These are phyloP conservation scores for Fusarium setosum DNA, from an alignment of 2,329 filamentous ascomycete species.

Conservation along the genomic window DNA sequence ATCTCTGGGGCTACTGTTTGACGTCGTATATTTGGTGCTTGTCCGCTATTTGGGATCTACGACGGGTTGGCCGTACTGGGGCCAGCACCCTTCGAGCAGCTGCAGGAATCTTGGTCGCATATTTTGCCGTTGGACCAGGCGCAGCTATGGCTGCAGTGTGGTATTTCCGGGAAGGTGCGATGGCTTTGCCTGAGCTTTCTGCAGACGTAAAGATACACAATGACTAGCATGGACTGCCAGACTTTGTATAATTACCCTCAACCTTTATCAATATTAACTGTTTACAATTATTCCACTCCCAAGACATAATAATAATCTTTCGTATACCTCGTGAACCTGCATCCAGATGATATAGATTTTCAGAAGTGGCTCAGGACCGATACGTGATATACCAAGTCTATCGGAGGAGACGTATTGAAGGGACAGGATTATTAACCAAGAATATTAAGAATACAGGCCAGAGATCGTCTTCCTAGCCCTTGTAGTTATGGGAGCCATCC, in stretches of 20 bases:
- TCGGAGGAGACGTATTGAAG: too few species aligned
- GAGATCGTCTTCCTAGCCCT: not conserved
- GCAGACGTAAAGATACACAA: not conserved
- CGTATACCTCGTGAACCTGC: too few species aligned
- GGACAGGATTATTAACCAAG: too few species aligned
- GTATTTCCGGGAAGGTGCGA: slow-evolving; percentile 18
- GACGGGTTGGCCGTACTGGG: slow-evolving; percentile 10
- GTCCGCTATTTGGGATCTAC: slow-evolving; percentile 17
- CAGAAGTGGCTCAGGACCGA: too few species aligned
- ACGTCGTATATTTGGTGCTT: slow-evolving; percentile 16
- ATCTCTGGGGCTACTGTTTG: slow-evolving; percentile 14
- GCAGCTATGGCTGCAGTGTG: slow-evolving; percentile 20
- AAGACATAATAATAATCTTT: too few species aligned
- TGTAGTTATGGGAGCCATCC: slow-evolving; percentile 22
- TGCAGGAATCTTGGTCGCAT: not conserved
- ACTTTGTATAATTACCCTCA: too few species aligned
- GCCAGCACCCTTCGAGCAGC: not conserved
- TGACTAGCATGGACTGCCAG: not conserved
- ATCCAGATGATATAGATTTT: too few species aligned
- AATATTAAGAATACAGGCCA: too few species aligned
- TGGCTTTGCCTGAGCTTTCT: not conserved
- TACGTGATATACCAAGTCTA: too few species aligned
- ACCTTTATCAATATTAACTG: too few species aligned
- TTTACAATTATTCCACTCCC: too few species aligned
- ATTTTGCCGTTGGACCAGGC: slow-evolving; percentile 12